Conservation (phyloP, 306 rosid species). For the Luffa aegyptiaca region DNA sequence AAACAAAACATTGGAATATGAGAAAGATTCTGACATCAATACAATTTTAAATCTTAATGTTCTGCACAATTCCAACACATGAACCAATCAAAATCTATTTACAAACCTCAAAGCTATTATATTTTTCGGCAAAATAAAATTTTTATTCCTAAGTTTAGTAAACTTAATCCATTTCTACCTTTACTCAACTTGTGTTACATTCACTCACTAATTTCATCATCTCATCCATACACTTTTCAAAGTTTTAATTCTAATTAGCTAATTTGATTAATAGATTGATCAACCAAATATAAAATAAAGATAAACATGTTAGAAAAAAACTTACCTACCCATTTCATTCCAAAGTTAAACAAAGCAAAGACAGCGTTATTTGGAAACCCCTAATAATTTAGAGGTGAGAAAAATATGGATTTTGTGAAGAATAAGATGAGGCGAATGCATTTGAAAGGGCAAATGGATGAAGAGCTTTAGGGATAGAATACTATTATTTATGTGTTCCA, state of each 20-base stretch:
- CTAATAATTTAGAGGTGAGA: too few species aligned
- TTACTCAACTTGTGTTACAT: neutral
- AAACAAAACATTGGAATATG: neutral
- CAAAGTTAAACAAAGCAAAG: too few species aligned
- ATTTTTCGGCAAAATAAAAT: neutral
- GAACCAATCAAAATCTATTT: neutral
- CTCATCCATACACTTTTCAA: too few species aligned
- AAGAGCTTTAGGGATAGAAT: neutral
- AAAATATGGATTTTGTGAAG: neutral
- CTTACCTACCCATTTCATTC: too few species aligned
- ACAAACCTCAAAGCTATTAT: neutral
- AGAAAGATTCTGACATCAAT: constrained; percentile 4
- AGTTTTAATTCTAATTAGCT: too few species aligned
- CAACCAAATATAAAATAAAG: too few species aligned
- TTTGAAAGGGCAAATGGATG: neutral
- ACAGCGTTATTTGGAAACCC: too few species aligned
- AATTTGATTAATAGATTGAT: too few species aligned
- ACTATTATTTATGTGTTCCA: neutral
- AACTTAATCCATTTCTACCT: neutral
- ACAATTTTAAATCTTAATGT: neutral
- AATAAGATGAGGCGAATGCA: neutral
- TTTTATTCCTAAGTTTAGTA: neutral
- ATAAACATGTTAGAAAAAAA: too few species aligned
- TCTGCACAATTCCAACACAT: neutral
- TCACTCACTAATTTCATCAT: neutral